These are phyloP conservation scores for Candida alai DNA, from an alignment of 805 yeast genomes.

Conservation along the genomic window DNA sequence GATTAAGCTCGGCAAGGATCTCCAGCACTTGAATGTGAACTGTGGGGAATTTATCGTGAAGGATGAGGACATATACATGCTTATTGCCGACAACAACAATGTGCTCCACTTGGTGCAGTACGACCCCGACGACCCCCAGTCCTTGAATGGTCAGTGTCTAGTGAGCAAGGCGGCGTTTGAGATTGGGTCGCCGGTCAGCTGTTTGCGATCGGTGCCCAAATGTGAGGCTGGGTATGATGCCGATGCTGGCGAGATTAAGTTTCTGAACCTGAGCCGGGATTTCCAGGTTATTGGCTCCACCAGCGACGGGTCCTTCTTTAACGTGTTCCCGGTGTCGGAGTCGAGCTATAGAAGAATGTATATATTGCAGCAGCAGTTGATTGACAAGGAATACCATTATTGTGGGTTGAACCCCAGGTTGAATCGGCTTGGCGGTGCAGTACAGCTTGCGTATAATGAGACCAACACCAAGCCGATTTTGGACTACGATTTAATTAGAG, in stretches of 20 bases:
- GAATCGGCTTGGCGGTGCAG: conserved; percentile 50
- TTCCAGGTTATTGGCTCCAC: conserved; percentile 70
- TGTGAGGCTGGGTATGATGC: conserved; percentile 28
- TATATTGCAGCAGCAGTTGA: conserved; percentile 81
- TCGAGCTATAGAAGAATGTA: conserved; percentile 73
- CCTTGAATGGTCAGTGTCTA: conserved; percentile 74
- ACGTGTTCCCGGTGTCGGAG: conserved; percentile 73
- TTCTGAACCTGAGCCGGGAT: conserved; percentile 21
- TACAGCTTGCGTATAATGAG: conserved; percentile 23
- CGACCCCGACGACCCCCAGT: conserved; percentile 87
- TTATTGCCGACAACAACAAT: conserved; percentile 65
- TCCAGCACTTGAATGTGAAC: conserved; percentile 55
- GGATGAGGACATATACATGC: conserved; percentile 63
- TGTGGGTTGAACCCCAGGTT: conserved; percentile 80
- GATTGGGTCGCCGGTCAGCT: conserved; percentile 57
- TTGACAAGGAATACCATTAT: conserved; percentile 67
- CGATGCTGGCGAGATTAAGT: conserved; percentile 16
- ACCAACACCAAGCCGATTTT: conserved; percentile 57
- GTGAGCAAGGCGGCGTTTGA: conserved; percentile 68
- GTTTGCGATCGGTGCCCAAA: conserved; percentile 46
- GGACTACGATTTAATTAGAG: conserved; percentile 55
- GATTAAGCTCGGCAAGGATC: conserved; percentile 73
- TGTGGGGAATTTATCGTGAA: conserved; percentile 74
- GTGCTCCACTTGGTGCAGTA: conserved; percentile 73
- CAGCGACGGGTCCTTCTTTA: conserved; percentile 74